These are phyloP conservation scores for Metarhizium sp. DNA, from an alignment of 2,329 filamentous ascomycete genomes.

Conservation along the genomic window DNA sequence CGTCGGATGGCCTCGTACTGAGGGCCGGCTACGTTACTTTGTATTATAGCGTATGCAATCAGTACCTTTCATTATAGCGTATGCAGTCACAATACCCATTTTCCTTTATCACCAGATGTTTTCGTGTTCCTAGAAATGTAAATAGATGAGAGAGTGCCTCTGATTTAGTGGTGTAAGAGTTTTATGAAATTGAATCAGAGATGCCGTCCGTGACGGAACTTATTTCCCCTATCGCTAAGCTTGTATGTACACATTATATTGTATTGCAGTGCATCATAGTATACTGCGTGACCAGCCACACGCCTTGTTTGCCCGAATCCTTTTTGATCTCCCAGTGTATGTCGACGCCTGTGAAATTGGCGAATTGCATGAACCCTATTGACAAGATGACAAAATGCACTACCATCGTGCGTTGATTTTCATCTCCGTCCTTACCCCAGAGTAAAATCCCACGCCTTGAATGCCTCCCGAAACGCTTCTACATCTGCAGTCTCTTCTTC, in stretches of 20 bases:
- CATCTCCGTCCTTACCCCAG: slow-evolving; percentile 13
- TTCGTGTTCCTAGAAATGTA: neutral
- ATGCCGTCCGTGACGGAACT: neutral
- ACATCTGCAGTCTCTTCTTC: slow-evolving; percentile 74
- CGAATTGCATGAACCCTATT: neutral
- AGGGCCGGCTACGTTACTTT: slow-evolving; percentile 14
- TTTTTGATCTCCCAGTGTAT: neutral
- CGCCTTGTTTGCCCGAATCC: neutral
- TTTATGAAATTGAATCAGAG: neutral
- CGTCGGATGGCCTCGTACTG: slow-evolving; percentile 58
- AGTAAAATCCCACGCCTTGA: slow-evolving; percentile 82
- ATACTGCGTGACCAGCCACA: neutral
- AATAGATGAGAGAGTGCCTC: neutral
- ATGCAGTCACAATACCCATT: slow-evolving; percentile 7
- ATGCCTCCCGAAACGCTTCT: slow-evolving; percentile 68
- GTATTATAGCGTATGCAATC: neutral
- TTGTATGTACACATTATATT: neutral
- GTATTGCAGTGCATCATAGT: neutral
- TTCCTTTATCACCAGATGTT: neutral
- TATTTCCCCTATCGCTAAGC: neutral
- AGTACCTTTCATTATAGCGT: neutral
- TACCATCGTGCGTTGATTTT: too few species aligned
- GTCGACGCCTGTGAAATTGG: neutral
- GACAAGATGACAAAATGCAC: too few species aligned
- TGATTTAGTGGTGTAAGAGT: neutral